Conservation (phyloP, 352 stramenopile species). For the Peronospora belbahrii region DNA sequence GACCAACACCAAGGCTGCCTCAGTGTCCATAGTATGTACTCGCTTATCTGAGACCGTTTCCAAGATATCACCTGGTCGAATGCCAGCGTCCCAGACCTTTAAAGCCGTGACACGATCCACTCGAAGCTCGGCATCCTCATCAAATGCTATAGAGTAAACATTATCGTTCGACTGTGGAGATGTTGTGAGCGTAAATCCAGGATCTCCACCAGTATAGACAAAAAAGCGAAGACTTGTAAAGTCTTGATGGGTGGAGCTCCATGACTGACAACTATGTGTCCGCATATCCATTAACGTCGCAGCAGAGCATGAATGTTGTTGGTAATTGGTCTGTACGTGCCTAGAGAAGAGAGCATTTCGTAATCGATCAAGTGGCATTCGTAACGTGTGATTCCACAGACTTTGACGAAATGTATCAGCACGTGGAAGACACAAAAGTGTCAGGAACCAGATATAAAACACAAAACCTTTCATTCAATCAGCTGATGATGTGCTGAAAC, state of each 20-base stretch:
- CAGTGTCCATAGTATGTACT: slow-evolving; percentile 27
- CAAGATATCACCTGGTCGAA: slow-evolving; percentile 50
- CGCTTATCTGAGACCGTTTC: slow-evolving; percentile 34
- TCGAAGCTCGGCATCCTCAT: slow-evolving; percentile 23
- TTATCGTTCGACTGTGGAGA: slow-evolving; percentile 1
- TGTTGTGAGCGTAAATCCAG: slow-evolving; percentile 27
- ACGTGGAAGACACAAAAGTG: slow-evolving; percentile 13
- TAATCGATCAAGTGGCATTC: slow-evolving; percentile 17
- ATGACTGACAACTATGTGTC: slow-evolving; percentile 1
- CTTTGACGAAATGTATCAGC: too few species aligned
- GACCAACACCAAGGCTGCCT: slow-evolving; percentile 31
- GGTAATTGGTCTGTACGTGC: background rate
- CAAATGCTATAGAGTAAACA: slow-evolving; percentile 5
- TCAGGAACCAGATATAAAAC: too few species aligned
- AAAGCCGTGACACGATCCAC: slow-evolving; percentile 26
- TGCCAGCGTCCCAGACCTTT: slow-evolving; percentile 35
- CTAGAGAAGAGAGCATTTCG: slow-evolving; percentile 13
- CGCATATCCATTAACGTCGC: background rate
- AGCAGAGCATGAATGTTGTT: background rate
- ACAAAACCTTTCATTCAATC: background rate
- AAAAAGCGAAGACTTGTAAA: slow-evolving; percentile 45
- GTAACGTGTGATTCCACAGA: background rate
- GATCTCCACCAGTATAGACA: slow-evolving; percentile 28
- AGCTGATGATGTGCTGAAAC: background rate
- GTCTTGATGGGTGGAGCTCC: slow-evolving; percentile 25